Percentiles rank a stretch among this genome's conserved stretches.
phyloP scores from a whole-genome alignment of 163 green algal species.

The Picocystis sp. region DNA sequence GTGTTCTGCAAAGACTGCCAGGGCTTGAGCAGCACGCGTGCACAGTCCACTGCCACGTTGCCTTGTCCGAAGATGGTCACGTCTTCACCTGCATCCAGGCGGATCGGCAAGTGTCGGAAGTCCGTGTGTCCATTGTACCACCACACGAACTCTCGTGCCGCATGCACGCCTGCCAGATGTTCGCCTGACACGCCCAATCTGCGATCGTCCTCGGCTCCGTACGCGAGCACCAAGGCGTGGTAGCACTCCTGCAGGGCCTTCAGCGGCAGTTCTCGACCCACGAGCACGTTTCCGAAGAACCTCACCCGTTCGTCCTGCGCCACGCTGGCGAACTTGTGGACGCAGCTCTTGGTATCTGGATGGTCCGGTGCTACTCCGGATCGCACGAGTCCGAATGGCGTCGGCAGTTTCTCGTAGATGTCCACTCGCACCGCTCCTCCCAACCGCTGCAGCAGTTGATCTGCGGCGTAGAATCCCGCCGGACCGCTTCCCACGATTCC shows the following conservation, averaged over 20 bases:
- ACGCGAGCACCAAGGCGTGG: conserved; percentile 64
- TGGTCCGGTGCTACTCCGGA: conserved; percentile 91
- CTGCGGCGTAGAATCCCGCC: conserved; percentile 64
- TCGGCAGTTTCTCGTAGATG: conserved; percentile 65
- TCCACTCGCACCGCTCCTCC: conserved; percentile 28
- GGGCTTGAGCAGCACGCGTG: conserved; percentile 61
- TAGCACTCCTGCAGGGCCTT: conserved; percentile 37
- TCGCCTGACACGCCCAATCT: conserved; percentile 57
- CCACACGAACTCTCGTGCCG: conserved; percentile 85
- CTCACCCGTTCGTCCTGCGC: conserved; percentile 26
- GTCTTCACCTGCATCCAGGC: conserved; percentile 28
- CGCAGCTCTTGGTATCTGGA: conserved; percentile 64
- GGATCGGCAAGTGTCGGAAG: conserved; percentile 26
- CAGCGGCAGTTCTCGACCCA: not conserved
- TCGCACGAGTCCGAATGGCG: conserved; percentile 78
- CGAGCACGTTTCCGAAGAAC: conserved; percentile 61
- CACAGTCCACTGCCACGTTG: conserved; percentile 91
- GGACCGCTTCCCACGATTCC: conserved; percentile 58
- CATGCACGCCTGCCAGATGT: conserved; percentile 38
- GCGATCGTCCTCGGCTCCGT: conserved; percentile 70
- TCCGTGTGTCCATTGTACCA: conserved; percentile 89
- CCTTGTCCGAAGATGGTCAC: conserved; percentile 30
- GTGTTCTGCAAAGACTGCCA: conserved; percentile 39
- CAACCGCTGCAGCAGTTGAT: conserved; percentile 52
- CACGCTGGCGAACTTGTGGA: conserved; percentile 5